Conservation (phyloP, 176 grass and related monocot species). For the Hsuehochloa calcarea region DNA sequence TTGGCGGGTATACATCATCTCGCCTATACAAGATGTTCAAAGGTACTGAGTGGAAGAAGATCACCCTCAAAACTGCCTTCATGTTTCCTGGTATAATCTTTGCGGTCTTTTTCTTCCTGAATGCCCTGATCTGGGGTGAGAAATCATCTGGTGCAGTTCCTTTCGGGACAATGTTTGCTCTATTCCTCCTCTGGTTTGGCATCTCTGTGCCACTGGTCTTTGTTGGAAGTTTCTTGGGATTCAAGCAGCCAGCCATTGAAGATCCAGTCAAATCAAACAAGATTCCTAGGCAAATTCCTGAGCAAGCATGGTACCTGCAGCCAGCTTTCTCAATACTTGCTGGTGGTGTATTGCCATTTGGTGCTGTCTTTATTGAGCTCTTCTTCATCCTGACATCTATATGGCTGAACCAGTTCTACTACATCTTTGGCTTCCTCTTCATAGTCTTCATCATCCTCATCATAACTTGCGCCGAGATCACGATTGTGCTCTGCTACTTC, state of each 20-base stretch:
- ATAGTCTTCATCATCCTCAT: conserved; percentile 74
- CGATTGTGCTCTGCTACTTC: conserved; percentile 84
- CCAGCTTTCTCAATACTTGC: conserved; percentile 69
- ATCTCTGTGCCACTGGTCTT: conserved; percentile 76
- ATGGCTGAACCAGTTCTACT: conserved; percentile 83
- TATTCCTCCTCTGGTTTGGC: conserved; percentile 74
- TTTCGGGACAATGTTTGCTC: conserved; percentile 81
- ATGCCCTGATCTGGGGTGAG: conserved; percentile 79
- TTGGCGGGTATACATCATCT: conserved; percentile 66
- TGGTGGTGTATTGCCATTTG: conserved; percentile 73
- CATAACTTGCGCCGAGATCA: conserved; percentile 69
- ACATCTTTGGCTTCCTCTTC: conserved; percentile 80
- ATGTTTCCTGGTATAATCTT: conserved; percentile 85
- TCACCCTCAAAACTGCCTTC: conserved; percentile 73
- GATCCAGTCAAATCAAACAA: conserved; percentile 79
- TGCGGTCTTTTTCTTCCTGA: conserved; percentile 65
- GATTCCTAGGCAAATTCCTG: conserved; percentile 74
- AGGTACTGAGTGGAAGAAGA: conserved; percentile 80
- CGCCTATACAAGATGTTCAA: conserved; percentile 86
- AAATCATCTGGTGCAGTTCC: conserved; percentile 83
- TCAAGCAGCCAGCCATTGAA: conserved; percentile 71
- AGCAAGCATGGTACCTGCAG: conserved; percentile 74
- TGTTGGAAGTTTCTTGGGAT: conserved; percentile 76
- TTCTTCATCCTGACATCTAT: conserved; percentile 84
- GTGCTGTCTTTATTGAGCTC: conserved; percentile 77